Base-by-base conservation (phyloP, 1,284 basidiomycete genomes). In the Mycosarcoma mackinlayi region DNA sequence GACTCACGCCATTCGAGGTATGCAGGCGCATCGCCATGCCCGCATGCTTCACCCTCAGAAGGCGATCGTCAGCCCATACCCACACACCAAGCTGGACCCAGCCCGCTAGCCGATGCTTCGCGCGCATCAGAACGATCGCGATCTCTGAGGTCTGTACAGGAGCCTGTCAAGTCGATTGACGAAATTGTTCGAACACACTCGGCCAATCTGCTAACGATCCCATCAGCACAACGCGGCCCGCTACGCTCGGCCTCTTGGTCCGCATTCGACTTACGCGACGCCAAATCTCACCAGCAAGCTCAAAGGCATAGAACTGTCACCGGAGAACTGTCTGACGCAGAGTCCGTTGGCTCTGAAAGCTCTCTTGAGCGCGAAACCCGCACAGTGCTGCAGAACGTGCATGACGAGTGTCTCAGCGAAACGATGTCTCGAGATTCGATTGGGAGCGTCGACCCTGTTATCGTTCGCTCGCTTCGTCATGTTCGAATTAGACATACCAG, bases 131-230 rank as follows among this genome's bases (percentile, higher is more conserved):
- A 57, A 11, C 47, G 49, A 11, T 14, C 52, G 35, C 45, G 35
- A 16, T 27, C 67, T n/a, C 38, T 24, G 3, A 40, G 11, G 5
- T 19, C 44, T n/a, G 37, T 21, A 10, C 42, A 25, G 10, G 53
- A 63, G 30, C 49, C 47, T 8, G 52, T 77, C 41, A 59, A 52
- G 34, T 68, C 68, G 16, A 77, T 77, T 24, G 71, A 76, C 35
- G 85, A 86, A 35, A 85, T 86, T 58, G 80, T 86, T 38, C 64
- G 77, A 8, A 65, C 73, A 13, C 84, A 86, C 58, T 63, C 66
- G 13, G 78, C 79, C 21, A 73, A 62, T 0, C 61, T 79, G 0
- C 58, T 82, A 13, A 56, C 63, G n/a, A 55, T 51, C 0, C 74
- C 82, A 1, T 42, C 75, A 14, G 35, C 51, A 19, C 58, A 13